Conservation (phyloP, 2,329 filamentous ascomycete species). For the Colletotrichum scovillei region DNA sequence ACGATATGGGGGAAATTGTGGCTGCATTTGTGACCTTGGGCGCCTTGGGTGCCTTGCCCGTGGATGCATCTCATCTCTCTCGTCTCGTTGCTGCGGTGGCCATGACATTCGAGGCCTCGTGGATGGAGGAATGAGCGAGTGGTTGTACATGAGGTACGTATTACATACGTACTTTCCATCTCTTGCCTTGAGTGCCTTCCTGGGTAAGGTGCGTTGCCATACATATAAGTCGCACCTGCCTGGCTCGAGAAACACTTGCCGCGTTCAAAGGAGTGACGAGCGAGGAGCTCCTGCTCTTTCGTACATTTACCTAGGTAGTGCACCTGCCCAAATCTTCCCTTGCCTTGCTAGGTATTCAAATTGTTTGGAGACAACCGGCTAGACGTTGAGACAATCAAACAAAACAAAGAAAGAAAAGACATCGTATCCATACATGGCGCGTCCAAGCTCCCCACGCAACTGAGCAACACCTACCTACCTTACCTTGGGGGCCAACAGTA, state of each 20-base stretch:
- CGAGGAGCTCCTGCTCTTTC: neutral
- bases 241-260: too few species aligned
- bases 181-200: neutral
- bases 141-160: slow-evolving; percentile 1
- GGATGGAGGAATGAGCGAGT: neutral
- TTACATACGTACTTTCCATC: neutral
- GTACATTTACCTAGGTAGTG: neutral
- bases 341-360: neutral
- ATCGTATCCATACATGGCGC: neutral
- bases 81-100: neutral
- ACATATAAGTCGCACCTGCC: neutral
- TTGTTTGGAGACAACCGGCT: neutral
- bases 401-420: neutral
- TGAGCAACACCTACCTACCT: neutral
- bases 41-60: too few species aligned
- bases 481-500: too few species aligned
- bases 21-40: slow-evolving; percentile 21
- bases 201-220: neutral
- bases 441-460: neutral
- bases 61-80: slow-evolving; percentile 3
- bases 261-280: neutral
- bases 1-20: slow-evolving; percentile 32
- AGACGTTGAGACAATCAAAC: neutral
- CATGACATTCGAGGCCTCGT: neutral
- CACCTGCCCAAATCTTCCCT: neutral